Percentiles rank a stretch among this genome's conserved stretches.
phyloP scores from a whole-genome alignment of 164 flowering plant species.

The Berberis vulgaris region DNA sequence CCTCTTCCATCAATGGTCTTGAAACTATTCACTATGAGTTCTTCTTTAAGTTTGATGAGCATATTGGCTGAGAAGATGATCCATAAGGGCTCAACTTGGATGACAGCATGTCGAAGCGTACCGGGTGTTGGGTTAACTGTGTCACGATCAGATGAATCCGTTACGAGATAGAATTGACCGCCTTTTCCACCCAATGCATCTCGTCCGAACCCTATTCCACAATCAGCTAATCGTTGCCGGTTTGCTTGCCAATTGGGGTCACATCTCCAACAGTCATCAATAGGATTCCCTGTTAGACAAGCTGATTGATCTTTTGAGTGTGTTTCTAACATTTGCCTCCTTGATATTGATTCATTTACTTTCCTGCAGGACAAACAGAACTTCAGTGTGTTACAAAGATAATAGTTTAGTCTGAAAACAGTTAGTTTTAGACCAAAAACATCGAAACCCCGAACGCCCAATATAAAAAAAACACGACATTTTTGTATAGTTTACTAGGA shows the following conservation, averaged over 20 bases:
- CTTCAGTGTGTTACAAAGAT: not conserved
- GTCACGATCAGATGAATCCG: conserved; percentile 62
- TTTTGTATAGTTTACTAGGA: not conserved
- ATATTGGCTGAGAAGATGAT: conserved; percentile 52
- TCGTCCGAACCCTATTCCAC: conserved; percentile 69
- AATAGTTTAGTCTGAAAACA: not conserved
- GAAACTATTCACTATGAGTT: conserved; percentile 59
- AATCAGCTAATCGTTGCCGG: conserved; percentile 65
- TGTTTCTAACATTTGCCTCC: conserved; percentile 19
- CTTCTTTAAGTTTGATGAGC: conserved; percentile 55
- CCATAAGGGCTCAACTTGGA: conserved; percentile 69
- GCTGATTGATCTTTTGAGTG: conserved; percentile 6
- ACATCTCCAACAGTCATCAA: conserved; percentile 84
- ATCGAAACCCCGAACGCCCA: no score
- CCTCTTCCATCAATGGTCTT: conserved; percentile 89
- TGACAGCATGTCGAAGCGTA: conserved; percentile 61
- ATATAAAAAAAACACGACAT: no score
- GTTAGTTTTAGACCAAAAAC: no score
- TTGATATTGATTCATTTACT: conserved; percentile 28
- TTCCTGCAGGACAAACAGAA: conserved; percentile 17
- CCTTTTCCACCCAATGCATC: conserved; percentile 62
- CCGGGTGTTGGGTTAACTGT: conserved; percentile 55
- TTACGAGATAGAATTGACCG: conserved; percentile 62
- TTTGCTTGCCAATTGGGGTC: conserved; percentile 55
- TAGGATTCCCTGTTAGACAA: conserved; percentile 63